phyloP scores from a whole-genome alignment of 768 basidiomycete species.

The Boletus edulis region DNA sequence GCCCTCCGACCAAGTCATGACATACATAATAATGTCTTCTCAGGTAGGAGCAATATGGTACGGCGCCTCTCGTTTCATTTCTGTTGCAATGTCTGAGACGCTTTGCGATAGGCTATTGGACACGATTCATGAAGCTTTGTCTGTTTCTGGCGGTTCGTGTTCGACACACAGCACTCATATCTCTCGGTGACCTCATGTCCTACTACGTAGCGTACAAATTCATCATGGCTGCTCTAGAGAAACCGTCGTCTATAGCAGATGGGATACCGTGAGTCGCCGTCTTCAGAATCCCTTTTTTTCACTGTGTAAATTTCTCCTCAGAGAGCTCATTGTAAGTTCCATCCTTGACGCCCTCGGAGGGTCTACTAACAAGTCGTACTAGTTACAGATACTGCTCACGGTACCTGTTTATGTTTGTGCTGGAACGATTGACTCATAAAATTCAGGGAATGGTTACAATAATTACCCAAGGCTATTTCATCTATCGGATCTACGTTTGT shows the following conservation, averaged over 20 bases:
- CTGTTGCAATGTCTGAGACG: too few species aligned
- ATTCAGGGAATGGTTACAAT: neutral
- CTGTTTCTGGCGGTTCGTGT: neutral
- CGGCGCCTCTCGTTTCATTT: too few species aligned
- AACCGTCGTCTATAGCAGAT: neutral
- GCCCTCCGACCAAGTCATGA: too few species aligned
- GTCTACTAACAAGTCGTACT: neutral
- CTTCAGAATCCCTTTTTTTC: neutral
- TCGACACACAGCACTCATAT: neutral
- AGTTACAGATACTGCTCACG: slow-evolving; percentile 5
- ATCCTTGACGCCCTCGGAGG: neutral
- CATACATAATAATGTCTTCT: neutral
- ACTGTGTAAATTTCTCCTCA: neutral
- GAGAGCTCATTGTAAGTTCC: slow-evolving; percentile 10
- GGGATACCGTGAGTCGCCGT: neutral
- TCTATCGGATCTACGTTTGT: slow-evolving; percentile 4
- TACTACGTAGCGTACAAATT: slow-evolving; percentile 1
- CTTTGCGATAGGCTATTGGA: neutral
- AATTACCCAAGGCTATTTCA: neutral
- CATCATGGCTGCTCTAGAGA: neutral
- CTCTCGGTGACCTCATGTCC: neutral
- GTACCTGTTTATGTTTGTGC: neutral
- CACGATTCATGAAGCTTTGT: neutral
- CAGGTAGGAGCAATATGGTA: neutral
- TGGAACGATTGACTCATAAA: too few species aligned